Evolutionary conservation across 768 basidiomycete genomes (phyloP).

Genomic region (Hericium erinaceus): DNA sequence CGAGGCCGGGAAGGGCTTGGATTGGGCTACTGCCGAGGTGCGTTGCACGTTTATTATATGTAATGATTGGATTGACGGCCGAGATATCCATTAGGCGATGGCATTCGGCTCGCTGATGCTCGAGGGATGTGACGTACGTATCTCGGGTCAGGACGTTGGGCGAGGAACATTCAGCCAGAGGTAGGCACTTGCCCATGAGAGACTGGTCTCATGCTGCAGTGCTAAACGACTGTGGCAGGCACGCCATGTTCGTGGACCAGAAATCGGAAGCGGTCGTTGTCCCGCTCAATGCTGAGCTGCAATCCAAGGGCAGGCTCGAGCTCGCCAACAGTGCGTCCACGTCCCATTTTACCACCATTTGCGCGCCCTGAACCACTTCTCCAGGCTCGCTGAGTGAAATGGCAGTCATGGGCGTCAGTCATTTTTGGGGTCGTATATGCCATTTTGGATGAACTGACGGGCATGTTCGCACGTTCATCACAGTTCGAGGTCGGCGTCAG

Average conservation of each 20-base stretch:
- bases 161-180: constrained; percentile 84
- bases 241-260: constrained; percentile 91
- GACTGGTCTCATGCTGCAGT: background rate
- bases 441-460: background rate
- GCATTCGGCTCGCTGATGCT: constrained; percentile 83
- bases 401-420: constrained; percentile 73
- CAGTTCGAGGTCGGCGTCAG: constrained; percentile 88
- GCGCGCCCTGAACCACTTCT: too few species aligned
- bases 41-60: constrained; percentile 3
- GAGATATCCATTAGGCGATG: constrained; percentile 44
- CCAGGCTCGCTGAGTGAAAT: constrained; percentile 82
- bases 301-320: constrained; percentile 51
- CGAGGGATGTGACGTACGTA: constrained; percentile 75
- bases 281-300: constrained; percentile 67
- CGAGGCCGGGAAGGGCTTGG: constrained; percentile 61
- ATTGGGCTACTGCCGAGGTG: constrained; percentile 88
- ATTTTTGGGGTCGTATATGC: background rate
- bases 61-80: background rate
- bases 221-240: constrained; percentile 27
- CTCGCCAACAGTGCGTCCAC: constrained; percentile 69
- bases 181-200: constrained; percentile 16
- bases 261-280: constrained; percentile 70
- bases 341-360: background rate
- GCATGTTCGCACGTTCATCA: background rate
- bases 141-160: constrained; percentile 91